phyloP scores from a whole-genome alignment of 1,284 basidiomycete species.

The Tilletia horrida region DNA sequence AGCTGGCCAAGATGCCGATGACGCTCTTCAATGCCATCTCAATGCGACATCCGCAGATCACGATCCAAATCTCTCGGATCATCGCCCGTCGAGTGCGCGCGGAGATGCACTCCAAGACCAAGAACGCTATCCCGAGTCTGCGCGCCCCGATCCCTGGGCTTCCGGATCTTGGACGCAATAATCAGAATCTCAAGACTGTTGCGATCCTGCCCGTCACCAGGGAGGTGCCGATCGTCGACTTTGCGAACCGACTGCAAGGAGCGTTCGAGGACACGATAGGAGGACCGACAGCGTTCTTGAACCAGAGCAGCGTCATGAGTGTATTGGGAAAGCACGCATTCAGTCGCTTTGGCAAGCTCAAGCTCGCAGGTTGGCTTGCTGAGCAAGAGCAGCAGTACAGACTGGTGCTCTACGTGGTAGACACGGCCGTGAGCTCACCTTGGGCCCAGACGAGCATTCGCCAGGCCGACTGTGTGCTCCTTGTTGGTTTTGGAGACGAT shows the following conservation, averaged over 20 bases:
- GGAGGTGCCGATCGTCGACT: conserved; percentile 51
- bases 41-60: conserved; percentile 83
- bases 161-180: conserved; percentile 65
- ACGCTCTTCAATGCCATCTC: conserved; percentile 90
- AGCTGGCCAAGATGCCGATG: conserved; percentile 94
- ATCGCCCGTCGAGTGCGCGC: conserved; percentile 86
- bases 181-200: conserved; percentile 89
- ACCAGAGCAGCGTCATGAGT: conserved; percentile 52
- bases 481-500: conserved; percentile 81
- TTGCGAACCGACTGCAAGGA: conserved; percentile 46
- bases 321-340: conserved; percentile 52
- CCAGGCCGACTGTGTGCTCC: conserved; percentile 89
- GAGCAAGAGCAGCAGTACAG: conserved; percentile 52
- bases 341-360: conserved; percentile 54
- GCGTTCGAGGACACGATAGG: conserved; percentile 50
- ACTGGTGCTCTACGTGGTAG: conserved; percentile 52
- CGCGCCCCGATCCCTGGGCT: conserved; percentile 41
- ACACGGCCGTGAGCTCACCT: conserved; percentile 50
- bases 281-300: conserved; percentile 45
- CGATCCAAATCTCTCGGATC: conserved; percentile 88
- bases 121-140: conserved; percentile 21
- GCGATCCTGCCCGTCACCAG: conserved; percentile 68
- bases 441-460: conserved; percentile 53
- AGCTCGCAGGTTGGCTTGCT: conserved; percentile 53
- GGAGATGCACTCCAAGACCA: conserved; percentile 61